phyloP scores from a whole-genome alignment of 2,329 filamentous ascomycete genomes.

The Trichothecium roseum region DNA sequence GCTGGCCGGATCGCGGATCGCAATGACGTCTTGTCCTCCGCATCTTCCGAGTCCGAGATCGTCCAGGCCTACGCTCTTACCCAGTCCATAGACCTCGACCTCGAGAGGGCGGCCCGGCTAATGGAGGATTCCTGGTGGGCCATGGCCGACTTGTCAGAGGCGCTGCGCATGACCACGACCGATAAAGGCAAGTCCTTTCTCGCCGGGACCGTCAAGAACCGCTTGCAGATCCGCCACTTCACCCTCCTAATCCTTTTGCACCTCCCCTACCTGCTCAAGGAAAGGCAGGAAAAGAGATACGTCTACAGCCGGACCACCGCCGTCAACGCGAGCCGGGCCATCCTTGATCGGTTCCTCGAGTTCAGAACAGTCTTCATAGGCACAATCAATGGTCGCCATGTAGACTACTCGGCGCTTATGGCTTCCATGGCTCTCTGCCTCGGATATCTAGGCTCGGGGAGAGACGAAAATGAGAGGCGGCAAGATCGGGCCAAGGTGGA shows the following conservation, averaged over 20 bases:
- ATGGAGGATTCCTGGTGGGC: conserved; percentile 40
- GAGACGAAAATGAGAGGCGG: conserved; percentile 24
- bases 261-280: conserved; percentile 41
- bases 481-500: conserved; percentile 12
- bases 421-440: conserved; percentile 40
- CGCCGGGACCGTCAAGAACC: conserved; percentile 19
- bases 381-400: conserved; percentile 23
- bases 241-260: conserved; percentile 41
- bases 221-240: conserved; percentile 40
- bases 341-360: conserved; percentile 36
- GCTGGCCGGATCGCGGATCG: conserved; percentile 35
- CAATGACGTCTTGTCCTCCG: conserved; percentile 19
- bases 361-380: conserved; percentile 21
- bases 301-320: conserved; percentile 32
- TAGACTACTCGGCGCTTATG: conserved; percentile 41
- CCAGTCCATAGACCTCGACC: conserved; percentile 34
- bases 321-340: conserved; percentile 37
- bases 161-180: conserved; percentile 6
- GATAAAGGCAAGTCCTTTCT: conserved; percentile 7
- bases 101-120: conserved; percentile 29
- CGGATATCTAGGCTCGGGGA: conserved; percentile 32
- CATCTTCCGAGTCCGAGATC: conserved; percentile 8
- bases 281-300: conserved; percentile 31
- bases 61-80: conserved; percentile 27
- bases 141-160: conserved; percentile 14